Evolutionary conservation across 305 asterid species (phyloP).

Genomic region (Fraxinus xanthoxyloides): DNA sequence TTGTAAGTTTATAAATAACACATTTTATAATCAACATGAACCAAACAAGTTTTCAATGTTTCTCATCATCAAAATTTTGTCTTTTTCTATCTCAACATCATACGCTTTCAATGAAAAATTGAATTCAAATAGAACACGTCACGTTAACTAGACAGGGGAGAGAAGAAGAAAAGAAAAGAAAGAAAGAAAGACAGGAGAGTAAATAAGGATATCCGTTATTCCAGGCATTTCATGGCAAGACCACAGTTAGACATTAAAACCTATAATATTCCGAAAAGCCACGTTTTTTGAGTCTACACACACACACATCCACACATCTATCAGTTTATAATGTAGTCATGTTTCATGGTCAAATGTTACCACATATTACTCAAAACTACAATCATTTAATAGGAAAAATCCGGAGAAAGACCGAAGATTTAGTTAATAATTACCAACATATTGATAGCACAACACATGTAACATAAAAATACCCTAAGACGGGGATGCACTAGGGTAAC

Average conservation of each 20-base stretch:
- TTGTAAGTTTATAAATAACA: not conserved
- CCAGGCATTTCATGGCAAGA: not conserved
- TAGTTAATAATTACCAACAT: not conserved
- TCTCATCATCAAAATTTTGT: not conserved
- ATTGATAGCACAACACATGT: not conserved
- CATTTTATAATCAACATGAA: not conserved
- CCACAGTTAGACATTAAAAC: not conserved
- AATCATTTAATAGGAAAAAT: not conserved
- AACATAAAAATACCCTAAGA: not conserved
- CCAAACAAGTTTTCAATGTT: not conserved
- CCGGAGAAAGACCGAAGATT: not conserved
- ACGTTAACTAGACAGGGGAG: not conserved
- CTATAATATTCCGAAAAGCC: not conserved
- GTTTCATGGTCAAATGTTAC: not conserved
- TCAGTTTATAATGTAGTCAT: not conserved
- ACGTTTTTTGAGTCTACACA: not conserved
- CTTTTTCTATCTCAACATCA: not conserved
- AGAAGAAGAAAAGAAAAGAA: not conserved
- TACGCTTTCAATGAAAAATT: not conserved
- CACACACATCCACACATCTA: not conserved
- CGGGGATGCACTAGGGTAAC: not conserved
- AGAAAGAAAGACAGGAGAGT: not conserved
- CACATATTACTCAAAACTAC: not conserved
- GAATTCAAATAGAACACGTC: not conserved
- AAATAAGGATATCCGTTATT: not conserved